Base-by-base conservation (phyloP, 371 early-diverging fungal species). In the Mycotypha africana region DNA sequence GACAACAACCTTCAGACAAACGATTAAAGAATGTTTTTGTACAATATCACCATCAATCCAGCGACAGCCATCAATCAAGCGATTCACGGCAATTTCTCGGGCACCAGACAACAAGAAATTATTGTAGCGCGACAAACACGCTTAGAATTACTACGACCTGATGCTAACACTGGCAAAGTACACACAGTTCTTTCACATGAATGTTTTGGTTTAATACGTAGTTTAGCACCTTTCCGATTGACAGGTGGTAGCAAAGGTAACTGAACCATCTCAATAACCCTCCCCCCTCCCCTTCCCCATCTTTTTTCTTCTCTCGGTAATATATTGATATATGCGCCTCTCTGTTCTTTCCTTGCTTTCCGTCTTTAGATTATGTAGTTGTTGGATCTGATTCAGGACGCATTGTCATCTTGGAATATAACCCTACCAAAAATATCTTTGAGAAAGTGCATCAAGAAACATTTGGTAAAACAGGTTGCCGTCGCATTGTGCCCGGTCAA, bases 401-500 rank as follows among this genome's bases (percentile, higher is more conserved):
- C 22, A 82, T 95, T 49, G 81, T 86, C 8, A 86, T 98, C 53
- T 65, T 98, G 26, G 95, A 95, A 60, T 98, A 92, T 65, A 86
- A 89, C 49, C 73, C 84, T 0, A 54, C 62, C 16, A 79, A 78
- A 47, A 87, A 88, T 51, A 65, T 62, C 10, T 93, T 97, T 56
- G 83, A 78, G 21, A 80, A 82, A 51, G 84, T 95, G 7, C 95
- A 95, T 59, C 83, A 88, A 66, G 97, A 98, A 52, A 93, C 93
- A 0, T 96, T 78, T 65, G 99, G 97, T n/a, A 94, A 94, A 59
- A 83, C 91, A 12, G 99, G 98, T 10, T 76, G 82, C 43, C 76
- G 98, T 36, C 75, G 98, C 38, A 82, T 88, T 28, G 91, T 96
- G 0, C 93, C 99, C 3, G 97, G 97, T 16, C 92, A 97, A 69